Conservation (phyloP, 305 asterid species). For the Fraxinus dipetala region DNA sequence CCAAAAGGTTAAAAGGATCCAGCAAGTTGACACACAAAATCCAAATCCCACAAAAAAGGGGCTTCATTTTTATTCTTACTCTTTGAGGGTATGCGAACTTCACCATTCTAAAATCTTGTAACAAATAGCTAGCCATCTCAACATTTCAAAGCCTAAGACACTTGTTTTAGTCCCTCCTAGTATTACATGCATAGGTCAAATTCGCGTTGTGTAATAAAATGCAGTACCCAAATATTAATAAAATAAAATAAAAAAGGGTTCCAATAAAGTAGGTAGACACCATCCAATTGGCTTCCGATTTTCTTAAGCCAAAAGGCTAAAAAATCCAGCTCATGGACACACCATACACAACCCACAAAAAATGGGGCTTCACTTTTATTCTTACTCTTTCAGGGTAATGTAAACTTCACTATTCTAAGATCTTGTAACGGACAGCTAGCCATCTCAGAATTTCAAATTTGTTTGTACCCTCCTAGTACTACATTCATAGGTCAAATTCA, state of each 20-base stretch:
- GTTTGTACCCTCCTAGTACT: neutral
- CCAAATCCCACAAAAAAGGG: neutral
- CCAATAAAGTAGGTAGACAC: neutral
- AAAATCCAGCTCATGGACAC: neutral
- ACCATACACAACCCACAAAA: neutral
- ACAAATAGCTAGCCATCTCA: neutral
- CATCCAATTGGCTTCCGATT: neutral
- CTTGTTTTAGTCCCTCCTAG: neutral
- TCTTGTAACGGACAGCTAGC: neutral
- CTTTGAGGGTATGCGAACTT: neutral
- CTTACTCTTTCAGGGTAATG: neutral
- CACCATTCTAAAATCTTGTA: neutral
- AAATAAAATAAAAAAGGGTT: neutral
- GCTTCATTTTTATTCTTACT: neutral
- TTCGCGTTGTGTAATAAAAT: neutral
- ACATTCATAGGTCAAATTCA: neutral
- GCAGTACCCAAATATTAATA: neutral
- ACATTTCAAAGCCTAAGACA: neutral
- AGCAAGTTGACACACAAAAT: neutral
- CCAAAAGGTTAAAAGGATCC: neutral
- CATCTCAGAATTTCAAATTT: neutral
- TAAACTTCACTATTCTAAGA: neutral
- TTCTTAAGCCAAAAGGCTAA: neutral
- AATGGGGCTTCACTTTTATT: neutral
- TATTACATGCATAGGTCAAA: neutral